Conservation (phyloP, 495 filamentous ascomycete species). For the Oidiodendron maius region DNA sequence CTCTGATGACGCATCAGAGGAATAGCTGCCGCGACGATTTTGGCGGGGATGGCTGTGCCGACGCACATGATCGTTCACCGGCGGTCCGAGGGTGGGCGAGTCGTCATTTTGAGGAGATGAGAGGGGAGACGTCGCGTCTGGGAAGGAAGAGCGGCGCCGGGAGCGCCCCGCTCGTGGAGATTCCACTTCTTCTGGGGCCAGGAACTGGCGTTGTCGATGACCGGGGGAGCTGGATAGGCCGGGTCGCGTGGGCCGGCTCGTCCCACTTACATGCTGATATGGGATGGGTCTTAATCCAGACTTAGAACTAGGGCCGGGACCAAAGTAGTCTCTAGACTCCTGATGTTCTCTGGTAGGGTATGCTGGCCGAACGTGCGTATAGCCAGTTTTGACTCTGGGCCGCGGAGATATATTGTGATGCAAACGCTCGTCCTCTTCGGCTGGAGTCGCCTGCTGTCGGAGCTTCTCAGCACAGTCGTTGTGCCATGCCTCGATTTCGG, state of each 20-base stretch:
- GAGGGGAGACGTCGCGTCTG: constrained; percentile 7
- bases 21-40: constrained; percentile 6
- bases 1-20: constrained; percentile 4
- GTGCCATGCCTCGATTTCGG: constrained; percentile 79
- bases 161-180: background rate
- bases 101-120: background rate
- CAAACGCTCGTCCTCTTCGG: constrained; percentile 1
- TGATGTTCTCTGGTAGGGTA: constrained; percentile 1
- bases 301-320: constrained; percentile 8
- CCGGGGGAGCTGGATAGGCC: constrained; percentile 10
- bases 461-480: constrained; percentile 58
- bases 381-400: constrained; percentile 15
- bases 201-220: constrained; percentile 19
- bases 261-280: constrained; percentile 10
- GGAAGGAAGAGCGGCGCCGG: constrained; percentile 10
- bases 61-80: background rate
- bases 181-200: constrained; percentile 13
- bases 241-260: constrained; percentile 9
- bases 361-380: constrained; percentile 14
- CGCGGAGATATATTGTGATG: constrained; percentile 16
- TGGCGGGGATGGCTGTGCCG: constrained; percentile 17
- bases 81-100: background rate
- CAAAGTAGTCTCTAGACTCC: constrained; percentile 9
- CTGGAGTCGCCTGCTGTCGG: constrained; percentile 27
- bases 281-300: constrained; percentile 5